Evolutionary conservation across 352 stramenopile species (phyloP).

Genomic region (Phytophthora nicotianae): DNA sequence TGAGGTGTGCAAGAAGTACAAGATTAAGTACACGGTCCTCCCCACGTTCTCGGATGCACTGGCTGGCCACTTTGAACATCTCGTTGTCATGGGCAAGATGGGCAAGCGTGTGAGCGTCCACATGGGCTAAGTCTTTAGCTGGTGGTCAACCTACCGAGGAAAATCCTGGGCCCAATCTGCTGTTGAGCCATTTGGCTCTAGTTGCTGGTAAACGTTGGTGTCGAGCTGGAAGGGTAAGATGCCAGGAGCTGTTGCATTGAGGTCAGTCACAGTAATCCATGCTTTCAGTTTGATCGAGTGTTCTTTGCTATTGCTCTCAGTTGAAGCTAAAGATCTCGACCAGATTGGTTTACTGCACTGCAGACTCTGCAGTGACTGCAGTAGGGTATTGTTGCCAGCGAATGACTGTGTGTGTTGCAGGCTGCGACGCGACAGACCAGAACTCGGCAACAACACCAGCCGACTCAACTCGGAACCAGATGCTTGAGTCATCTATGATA

Average conservation of each 20-base stretch:
- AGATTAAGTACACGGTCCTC: constrained; percentile 92
- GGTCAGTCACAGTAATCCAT: not conserved
- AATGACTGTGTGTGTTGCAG: not conserved
- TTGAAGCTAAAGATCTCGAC: not conserved
- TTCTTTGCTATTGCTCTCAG: not conserved
- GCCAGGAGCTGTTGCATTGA: not conserved
- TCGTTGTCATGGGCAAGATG: constrained; percentile 89
- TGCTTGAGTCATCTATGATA: constrained; percentile 21
- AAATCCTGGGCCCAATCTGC: not conserved
- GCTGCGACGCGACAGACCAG: constrained; percentile 16
- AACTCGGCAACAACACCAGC: constrained; percentile 9
- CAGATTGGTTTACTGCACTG: too few species aligned
- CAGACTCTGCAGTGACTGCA: too few species aligned
- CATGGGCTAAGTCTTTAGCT: constrained; percentile 71
- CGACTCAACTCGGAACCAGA: constrained; percentile 17
- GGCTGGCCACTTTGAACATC: constrained; percentile 86
- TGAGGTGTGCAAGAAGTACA: constrained; percentile 93
- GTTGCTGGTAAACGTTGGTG: not conserved
- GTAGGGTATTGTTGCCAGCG: too few species aligned
- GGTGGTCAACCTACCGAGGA: not conserved
- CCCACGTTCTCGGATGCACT: constrained; percentile 83
- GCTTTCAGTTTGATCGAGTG: not conserved
- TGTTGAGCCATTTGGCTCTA: not conserved
- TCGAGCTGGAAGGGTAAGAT: not conserved
- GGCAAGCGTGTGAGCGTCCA: constrained; percentile 80